Conservation (phyloP, 2,329 filamentous ascomycete genomes). For the Neopestalotiopsis sp. region DNA sequence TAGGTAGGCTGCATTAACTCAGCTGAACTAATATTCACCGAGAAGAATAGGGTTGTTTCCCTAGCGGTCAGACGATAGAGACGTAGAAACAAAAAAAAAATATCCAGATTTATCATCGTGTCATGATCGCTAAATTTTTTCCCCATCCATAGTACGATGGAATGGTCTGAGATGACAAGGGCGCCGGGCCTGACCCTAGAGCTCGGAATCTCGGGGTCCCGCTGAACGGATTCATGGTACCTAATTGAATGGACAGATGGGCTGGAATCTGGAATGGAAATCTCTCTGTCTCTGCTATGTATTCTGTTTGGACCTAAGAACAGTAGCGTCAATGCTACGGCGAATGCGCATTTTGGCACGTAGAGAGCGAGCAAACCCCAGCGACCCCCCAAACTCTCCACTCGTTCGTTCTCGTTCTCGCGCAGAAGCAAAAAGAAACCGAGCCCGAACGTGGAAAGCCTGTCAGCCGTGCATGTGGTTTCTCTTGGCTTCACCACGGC, state of each 20-base stretch:
- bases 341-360: neutral
- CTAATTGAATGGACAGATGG: neutral
- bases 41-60: neutral
- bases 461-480: too few relatives aligned
- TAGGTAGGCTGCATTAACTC: neutral
- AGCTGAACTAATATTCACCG: neutral
- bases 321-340: neutral
- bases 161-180: neutral
- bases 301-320: neutral
- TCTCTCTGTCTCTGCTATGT: too few relatives aligned
- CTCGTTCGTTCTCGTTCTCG: neutral
- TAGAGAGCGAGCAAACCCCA: neutral
- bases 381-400: neutral
- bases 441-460: neutral
- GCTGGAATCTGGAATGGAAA: too few relatives aligned
- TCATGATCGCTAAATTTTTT: slow-evolving; percentile 10
- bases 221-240: neutral
- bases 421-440: neutral
- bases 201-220: slow-evolving; percentile 14
- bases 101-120: neutral
- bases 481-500: neutral
- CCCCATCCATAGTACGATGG: neutral
- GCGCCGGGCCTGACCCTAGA: neutral
- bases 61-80: neutral
- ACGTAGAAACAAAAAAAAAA: neutral